Conservation (phyloP, 345 rosid species). For the Melaleuca quinquenervia region DNA sequence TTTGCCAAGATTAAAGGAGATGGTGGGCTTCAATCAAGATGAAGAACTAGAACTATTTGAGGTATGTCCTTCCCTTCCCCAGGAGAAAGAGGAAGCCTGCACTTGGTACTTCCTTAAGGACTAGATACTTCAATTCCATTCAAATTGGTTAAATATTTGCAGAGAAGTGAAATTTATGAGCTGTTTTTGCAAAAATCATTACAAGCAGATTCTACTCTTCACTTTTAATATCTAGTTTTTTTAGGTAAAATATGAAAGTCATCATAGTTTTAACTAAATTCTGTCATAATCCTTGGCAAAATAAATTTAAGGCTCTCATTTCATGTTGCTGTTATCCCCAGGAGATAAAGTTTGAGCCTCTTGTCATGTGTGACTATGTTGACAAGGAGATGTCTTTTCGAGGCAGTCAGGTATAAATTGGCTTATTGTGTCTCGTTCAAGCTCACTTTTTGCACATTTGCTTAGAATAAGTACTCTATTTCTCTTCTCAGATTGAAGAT, state of each 20-base stretch:
- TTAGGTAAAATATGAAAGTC: background rate
- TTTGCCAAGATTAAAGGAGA: slow-evolving; percentile 23
- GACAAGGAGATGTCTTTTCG: slow-evolving; percentile 36
- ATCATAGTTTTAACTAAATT: slow-evolving; percentile 7
- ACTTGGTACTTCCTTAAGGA: background rate
- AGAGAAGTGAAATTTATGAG: background rate
- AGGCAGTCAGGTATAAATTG: slow-evolving; percentile 35
- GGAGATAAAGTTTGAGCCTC: slow-evolving; percentile 41
- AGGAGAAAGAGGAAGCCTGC: background rate
- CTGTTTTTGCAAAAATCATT: background rate
- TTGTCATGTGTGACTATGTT: slow-evolving; percentile 51
- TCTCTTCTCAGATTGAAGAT: slow-evolving; percentile 25
- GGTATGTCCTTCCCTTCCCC: slow-evolving; percentile 27
- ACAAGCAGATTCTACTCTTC: background rate
- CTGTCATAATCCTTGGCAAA: background rate
- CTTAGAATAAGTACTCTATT: background rate
- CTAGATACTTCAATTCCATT: background rate
- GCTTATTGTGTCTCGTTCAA: slow-evolving; percentile 11
- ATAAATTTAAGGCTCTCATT: background rate
- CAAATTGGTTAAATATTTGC: background rate
- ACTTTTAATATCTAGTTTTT: background rate
- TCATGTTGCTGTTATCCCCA: background rate
- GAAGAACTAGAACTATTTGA: slow-evolving; percentile 43
- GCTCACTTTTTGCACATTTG: slow-evolving; percentile 7
- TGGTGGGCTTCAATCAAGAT: slow-evolving; percentile 34